Evolutionary conservation across 2,329 filamentous ascomycete species (phyloP).

Genomic region (Elsinoe batatas): DNA sequence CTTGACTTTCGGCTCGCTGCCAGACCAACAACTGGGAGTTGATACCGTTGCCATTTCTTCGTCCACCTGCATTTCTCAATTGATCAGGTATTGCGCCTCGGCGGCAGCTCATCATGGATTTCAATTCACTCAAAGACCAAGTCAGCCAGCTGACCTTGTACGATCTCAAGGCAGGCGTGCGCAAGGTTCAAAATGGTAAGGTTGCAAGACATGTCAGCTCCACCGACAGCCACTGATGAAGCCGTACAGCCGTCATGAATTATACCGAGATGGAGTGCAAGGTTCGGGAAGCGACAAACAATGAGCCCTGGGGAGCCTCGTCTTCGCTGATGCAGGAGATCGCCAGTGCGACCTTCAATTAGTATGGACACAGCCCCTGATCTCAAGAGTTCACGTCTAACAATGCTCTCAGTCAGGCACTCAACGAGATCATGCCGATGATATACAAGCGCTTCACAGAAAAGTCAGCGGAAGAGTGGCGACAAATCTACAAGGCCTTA

Average conservation of each 20-base stretch:
- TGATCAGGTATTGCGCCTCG: constrained; percentile 1
- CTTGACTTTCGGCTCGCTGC: neutral
- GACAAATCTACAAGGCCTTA: constrained; percentile 94
- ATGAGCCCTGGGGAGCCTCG: constrained; percentile 90
- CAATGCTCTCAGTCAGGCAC: constrained; percentile 58
- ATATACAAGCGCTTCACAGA: constrained; percentile 99
- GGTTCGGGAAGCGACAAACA: constrained; percentile 94
- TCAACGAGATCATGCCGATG: constrained; percentile 99
- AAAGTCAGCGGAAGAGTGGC: constrained; percentile 96
- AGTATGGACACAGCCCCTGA: constrained; percentile 51
- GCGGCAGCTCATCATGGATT: constrained; percentile 56
- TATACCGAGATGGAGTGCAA: constrained; percentile 87
- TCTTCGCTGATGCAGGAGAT: constrained; percentile 93
- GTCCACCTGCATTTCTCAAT: constrained; percentile 5
- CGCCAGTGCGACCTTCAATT: constrained; percentile 94
- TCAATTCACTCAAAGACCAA: constrained; percentile 73
- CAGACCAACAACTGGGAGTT: neutral
- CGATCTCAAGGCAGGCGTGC: constrained; percentile 87
- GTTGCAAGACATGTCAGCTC: constrained; percentile 1
- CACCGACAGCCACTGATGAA: constrained; percentile 14
- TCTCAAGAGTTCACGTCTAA: constrained; percentile 18
- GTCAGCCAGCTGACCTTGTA: constrained; percentile 89
- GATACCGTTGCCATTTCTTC: constrained; percentile 1
- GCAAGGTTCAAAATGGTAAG: constrained; percentile 94
- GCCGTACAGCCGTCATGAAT: constrained; percentile 76